A percentile compares a stretch with the other conserved stretches of the same genome.
Evolutionary conservation across 140 eudicot genomes (phyloP).

Genomic region (Erigeron philadelphicus): DNA sequence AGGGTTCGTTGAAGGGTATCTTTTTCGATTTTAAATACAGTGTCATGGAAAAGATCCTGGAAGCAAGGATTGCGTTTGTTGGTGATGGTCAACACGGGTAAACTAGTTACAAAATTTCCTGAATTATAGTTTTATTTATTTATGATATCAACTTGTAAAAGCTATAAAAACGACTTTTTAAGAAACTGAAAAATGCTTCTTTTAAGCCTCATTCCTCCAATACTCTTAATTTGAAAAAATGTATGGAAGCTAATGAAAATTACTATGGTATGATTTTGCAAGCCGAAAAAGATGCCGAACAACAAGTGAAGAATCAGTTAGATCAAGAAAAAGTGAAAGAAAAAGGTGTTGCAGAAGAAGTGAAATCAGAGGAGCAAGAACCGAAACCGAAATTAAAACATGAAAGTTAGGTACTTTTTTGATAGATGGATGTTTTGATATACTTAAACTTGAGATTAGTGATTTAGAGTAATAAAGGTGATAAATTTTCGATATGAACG

Average conservation of each 20-base stretch:
- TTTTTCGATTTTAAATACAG: conserved; percentile 32
- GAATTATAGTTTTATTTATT: neutral
- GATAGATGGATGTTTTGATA: too few species aligned
- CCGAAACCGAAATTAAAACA: too few species aligned
- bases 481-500: too few species aligned
- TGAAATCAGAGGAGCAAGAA: too few species aligned
- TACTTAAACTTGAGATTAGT: too few species aligned
- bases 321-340: conserved; percentile 23
- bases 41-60: conserved; percentile 85
- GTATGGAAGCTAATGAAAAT: conserved; percentile 44
- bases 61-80: conserved; percentile 87
- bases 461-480: too few species aligned
- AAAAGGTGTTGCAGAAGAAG: too few species aligned
- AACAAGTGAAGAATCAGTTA: conserved; percentile 23
- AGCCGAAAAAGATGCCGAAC: conserved; percentile 33
- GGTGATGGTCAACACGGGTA: conserved; percentile 97
- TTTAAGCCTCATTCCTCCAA: neutral
- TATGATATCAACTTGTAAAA: neutral
- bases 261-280: conserved; percentile 42
- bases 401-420: too few species aligned
- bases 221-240: conserved; percentile 34
- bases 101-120: neutral
- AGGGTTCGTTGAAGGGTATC: neutral
- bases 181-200: neutral
- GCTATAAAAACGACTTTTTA: neutral